These are phyloP conservation scores for Eucalyptus leucophloia DNA, from an alignment of 345 rosid species.

Conservation along the genomic window DNA sequence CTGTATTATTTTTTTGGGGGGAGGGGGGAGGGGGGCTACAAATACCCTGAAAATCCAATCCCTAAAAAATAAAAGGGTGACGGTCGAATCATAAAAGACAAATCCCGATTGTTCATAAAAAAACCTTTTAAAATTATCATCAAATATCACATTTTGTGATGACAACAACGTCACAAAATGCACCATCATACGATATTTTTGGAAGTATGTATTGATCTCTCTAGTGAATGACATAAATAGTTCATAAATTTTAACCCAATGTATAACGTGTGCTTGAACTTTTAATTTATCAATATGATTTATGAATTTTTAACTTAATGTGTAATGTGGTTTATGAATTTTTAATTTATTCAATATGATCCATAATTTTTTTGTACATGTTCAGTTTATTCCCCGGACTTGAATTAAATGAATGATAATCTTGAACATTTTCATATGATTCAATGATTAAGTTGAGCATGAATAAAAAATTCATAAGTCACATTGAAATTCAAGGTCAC, in stretches of 20 bases:
- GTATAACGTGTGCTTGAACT: rapidly evolving
- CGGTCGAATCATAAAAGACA: not conserved
- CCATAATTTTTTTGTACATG: rapidly evolving
- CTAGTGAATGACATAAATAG: not conserved
- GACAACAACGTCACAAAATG: not conserved
- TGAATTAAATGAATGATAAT: no score
- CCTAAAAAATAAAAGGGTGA: not conserved
- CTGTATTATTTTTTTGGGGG: no score
- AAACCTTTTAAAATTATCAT: rapidly evolving
- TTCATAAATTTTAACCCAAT: no score
- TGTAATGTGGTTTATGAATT: no score
- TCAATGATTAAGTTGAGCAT: no score
- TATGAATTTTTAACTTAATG: no score
- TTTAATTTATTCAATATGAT: no score
- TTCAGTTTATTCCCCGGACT: rapidly evolving
- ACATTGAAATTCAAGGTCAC: rapidly evolving
- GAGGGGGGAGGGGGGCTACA: rapidly evolving
- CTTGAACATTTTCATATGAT: no score
- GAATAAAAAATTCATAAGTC: no score
- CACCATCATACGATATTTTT: not conserved
- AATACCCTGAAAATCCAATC: not conserved
- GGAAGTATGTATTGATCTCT: not conserved
- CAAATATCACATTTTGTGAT: not conserved
- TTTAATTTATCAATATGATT: no score
- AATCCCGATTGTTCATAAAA: not conserved